Base-by-base conservation (phyloP, 495 filamentous ascomycete genomes). In the Penicillium dipodomyicola region DNA sequence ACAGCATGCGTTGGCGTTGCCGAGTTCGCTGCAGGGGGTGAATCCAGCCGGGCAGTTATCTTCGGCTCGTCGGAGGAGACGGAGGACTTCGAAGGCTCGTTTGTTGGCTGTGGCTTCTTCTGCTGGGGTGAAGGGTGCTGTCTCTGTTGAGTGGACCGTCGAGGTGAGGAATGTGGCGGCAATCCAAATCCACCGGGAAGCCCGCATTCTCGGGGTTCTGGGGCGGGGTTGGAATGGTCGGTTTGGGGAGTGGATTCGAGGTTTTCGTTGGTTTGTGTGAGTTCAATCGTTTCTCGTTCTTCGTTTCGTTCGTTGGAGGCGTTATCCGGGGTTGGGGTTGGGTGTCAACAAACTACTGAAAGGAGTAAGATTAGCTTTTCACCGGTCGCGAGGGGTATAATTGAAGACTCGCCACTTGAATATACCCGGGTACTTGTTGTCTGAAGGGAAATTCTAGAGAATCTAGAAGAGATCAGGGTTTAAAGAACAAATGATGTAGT, bases 1-100 rank as follows among this genome's bases (percentile, higher is more conserved):
- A 62, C 86, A 89, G 69, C 86, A 89, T 60, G 82, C 73, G 32
- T 71, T 72, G 7, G 77, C 68, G 39, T 79, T 72, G 43, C 74
- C 79, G 46, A 81, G 60, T 41, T 73, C 75, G 10, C 72, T 69
- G 67, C 84, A 87, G 22, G 71, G 61, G 46, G 73, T 75, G 62
- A 81, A 85, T 37, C 75, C 75, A 29, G 59, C 59, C 8, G 82
- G 81, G 59, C 84, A 87, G 57, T 76, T 79, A 53, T 70, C 67
- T 54, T 69, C 67, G 25, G 62, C 58, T 55, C 74, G 70, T 37
- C 59, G 69, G 35, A 79, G 54, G 11, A 76, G 32, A 23, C 67
- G 72, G 25, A 77, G 64, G n/a, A 77, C 58, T 20, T 74, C 67
- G n/a, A 69, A 69, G 48, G 74, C 72, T 55, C 71, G 49, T 40